Base-by-base conservation (phyloP, 306 rosid species). In the Fragaria nilgerrensis region DNA sequence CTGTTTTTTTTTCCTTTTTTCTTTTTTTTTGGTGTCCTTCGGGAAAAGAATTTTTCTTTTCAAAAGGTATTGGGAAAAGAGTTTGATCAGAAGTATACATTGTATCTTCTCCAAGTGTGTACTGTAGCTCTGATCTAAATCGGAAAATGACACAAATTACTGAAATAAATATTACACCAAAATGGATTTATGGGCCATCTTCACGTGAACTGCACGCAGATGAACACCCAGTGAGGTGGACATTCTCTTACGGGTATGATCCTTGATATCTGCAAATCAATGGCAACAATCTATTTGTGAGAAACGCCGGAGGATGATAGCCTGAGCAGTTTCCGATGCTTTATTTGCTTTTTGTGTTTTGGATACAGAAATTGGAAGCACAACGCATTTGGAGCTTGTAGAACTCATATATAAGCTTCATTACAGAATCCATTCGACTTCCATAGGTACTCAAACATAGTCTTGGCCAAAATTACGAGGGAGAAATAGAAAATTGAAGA, bases 201-300 rank as follows among this genome's bases (percentile, higher is more conserved):
- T 82, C 82, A 85, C 87, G 78, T 79, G 89, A 80, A 80, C 58
- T 70, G 72, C 73, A 41, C 53, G 29, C n/a, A 13, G 55, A 68
- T 9, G 69, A 8, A 67, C 64, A 70, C 72, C 78, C 80, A 55
- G 49, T 73, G 73, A 85, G 49, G 52, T 36, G 44, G 78, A 48
- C 70, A 76, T 82, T 76, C 79, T 56, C 75, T 34, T 20, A 37
- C 5, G 41, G 49, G 36, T n/a, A 37, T 53, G 65, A 58, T 58
- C 34, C 41, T 37, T 5, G 43, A 29, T 4, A 39, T 69, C 56
- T 20, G 55, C 65, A 17, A 43, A 13, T 19, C 48, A 39, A 23
- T 56, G 32, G 44, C 25, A 23, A 6, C 25, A 22, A 16, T 68
- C 68, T 27, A 41, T 49, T 11, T 25, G 61, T 10, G 61, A 20